Evolutionary conservation across 2,329 filamentous ascomycete genomes (phyloP), one percentile per base, ranked within the genome.

Genomic region (Colletotrichum brevisporum): DNA sequence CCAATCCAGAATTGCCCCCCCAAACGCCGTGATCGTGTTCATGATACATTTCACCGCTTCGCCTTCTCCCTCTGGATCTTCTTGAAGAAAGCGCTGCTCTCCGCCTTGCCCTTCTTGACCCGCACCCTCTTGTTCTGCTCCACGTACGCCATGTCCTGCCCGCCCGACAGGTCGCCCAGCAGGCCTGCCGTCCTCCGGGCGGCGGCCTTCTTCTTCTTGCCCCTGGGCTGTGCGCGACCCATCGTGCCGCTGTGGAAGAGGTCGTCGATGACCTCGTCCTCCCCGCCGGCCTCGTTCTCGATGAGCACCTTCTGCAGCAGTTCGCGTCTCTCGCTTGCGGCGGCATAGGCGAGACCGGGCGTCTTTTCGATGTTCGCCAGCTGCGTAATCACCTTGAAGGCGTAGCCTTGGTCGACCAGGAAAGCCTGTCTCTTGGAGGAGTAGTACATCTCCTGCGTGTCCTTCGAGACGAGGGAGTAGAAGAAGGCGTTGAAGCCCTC

Each of bases 401-500:
- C 95, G 78, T 99, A 99, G 10, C 96, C 96, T 81, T 99, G 96
- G 73, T 99, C 96, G 24, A 99, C 95, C 1, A 99, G 86, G 83
- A 99, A 99, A 1, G 96, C 95, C 80, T 99, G 96, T 10, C 96
- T 89, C 81, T 98, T 98, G 4, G 94, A 95, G 0, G 95, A 98
- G 80, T 97, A 99, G 78, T 91, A 96, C 95, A 99, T 98, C 79
- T 99, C 96, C 71, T 95, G 92, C 0, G 96, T 99, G 78, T 99
- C 96, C 79, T 98, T 98, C 6, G 94, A 97, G 4, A 99, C 96
- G 1, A 99, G 88, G 0, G 94, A 97, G 82, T 99, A 99, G 84
- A 99, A 99, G 81, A 98, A 99, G 0, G 96, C 96, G 77, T 99
- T 99, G 81, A 99, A 99, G 8, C 96, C 96, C 79, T 98, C 96